Percentiles rank a stretch among this genome's conserved stretches.
These are phyloP conservation scores for Penicillium sp. DNA, from an alignment of 2,329 filamentous ascomycete species.

Conservation along the genomic window DNA sequence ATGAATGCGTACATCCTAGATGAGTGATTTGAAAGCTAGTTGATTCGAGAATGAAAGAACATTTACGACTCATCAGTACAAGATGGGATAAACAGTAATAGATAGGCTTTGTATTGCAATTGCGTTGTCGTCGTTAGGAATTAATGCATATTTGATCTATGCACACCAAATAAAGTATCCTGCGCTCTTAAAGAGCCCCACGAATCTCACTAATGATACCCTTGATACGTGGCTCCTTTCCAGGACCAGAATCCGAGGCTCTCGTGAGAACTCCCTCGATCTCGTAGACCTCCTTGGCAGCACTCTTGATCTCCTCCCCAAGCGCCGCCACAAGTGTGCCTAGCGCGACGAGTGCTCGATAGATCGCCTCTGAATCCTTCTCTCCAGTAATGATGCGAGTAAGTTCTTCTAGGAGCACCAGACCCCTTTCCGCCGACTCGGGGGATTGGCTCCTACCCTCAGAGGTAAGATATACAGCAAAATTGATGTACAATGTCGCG, in stretches of 20 bases:
- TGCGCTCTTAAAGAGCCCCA: constrained; percentile 30
- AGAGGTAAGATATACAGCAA: constrained; percentile 67
- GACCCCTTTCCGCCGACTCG: constrained; percentile 48
- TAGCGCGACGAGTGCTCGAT: constrained; percentile 75
- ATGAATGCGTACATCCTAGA: not conserved
- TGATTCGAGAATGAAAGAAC: not conserved
- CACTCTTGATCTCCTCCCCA: constrained; percentile 58
- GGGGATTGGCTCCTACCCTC: constrained; percentile 40
- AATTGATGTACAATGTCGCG: constrained; percentile 81
- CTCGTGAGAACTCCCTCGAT: constrained; percentile 49
- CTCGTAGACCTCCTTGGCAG: constrained; percentile 58
- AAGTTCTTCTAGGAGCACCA: constrained; percentile 61
- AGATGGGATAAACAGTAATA: not conserved
- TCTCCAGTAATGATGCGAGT: constrained; percentile 63
- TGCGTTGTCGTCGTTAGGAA: constrained; percentile 19
- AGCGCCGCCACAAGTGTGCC: constrained; percentile 69
- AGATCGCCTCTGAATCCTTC: constrained; percentile 78
- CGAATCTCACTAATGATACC: constrained; percentile 61
- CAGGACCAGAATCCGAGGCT: constrained; percentile 49
- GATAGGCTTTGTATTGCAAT: constrained; percentile 4
- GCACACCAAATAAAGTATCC: constrained; percentile 26
- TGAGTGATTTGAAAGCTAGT: not conserved
- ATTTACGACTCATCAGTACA: not conserved
- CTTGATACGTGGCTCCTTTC: constrained; percentile 61
- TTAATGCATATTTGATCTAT: constrained; percentile 12